Evolutionary conservation across 1,284 basidiomycete genomes (phyloP), one percentile per base, ranked within the genome.

Genomic region (Stereum hirsutum): DNA sequence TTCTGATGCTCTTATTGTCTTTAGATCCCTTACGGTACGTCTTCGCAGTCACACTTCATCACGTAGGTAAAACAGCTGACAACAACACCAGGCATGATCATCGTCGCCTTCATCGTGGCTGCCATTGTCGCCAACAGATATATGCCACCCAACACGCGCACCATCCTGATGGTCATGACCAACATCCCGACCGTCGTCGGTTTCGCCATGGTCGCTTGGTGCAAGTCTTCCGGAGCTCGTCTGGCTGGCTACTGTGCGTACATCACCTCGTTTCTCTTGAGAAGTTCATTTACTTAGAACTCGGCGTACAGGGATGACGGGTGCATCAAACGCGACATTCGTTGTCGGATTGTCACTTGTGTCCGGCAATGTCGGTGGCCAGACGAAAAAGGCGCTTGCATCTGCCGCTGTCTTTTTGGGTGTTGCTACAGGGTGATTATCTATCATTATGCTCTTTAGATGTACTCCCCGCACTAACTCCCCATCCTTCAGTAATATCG

Each of bases 341-440:
- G 68, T 71, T 4, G 49, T 72, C 20, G 64, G 62, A 3, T 56
- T 72, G 11, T 68, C 65, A 2, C 57, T 72, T 27, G 60, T 72
- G 36, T 67, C 67, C 6, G 64, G 64, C 10, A 74, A 74, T 52
- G 62, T 65, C 1, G 67, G 61, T 25, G 69, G 69, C 14, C 62
- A 65, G 49, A 63, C 64, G 15, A 72, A 72, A 57, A 67, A 66
- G 51, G 62, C 64, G 62, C 53, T 59, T 19, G 58, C 54, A 28
- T 59, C 60, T 37, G 59, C 60, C 47, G 54, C 28, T 31, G 15
- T 31, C 5, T 31, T 31, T 15, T 4, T 31, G 4, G 28, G 28
- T 15, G 28, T 31, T 31, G 28, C 28, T 31, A 15, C 28, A 4
- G 28, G 28, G 28, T 31, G 15, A 31, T 31, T 3, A 31, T 31